Base-by-base conservation (phyloP, 805 yeast genomes). In the Wickerhamomyces bovis region DNA sequence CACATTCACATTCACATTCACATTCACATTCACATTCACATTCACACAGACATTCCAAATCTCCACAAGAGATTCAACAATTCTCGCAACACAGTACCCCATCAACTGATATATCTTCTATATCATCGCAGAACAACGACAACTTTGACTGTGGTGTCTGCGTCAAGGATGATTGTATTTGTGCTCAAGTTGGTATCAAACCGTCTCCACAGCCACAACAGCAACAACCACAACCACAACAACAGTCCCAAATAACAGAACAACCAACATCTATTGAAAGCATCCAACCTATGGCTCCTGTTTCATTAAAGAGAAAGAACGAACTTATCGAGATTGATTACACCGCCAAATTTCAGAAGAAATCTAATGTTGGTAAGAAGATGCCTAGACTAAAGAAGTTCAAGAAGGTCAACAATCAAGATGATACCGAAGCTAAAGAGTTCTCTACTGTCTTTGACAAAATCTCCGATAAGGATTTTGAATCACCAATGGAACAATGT, bases 401-500 rank as follows among this genome's bases (percentile, higher is more conserved):
- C 42, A 54, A 46, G 41, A 44, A 44, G 46, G 33, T 26, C 18
- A 40, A 35, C 16, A 22, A 18, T 3, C 38, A 44, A 20, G 49
- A 53, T 12, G 58, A 55, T 13, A 38, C 45, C 1, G 47, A 26
- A 3, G 46, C 55, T 3, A 49, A 48, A n/a, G 60, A 53, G 23
- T 56, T 53, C 43, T 46, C 55, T 12, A 50, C 47, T 9, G 52
- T 51, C 13, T 54, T 50, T 31, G 63, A 55, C 19, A 45, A 50
- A 16, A 49, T 57, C 16, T 51, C 52, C 2, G 61, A 56, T 20
- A 69, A 72, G 47, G 67, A 72, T 49, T 78, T 74, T 43, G 65
- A 66, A 35, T 75, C 78, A 1, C 76, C 80, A 7, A 71, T 73
- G 49, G 95, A 86, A 53, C 80, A 85, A 48, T 92, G 98, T 66